A percentile compares a stretch with the other conserved stretches of the same genome.
Conservation (phyloP, 371 early-diverging fungal genomes). For the Rhizopus arrhizus region DNA sequence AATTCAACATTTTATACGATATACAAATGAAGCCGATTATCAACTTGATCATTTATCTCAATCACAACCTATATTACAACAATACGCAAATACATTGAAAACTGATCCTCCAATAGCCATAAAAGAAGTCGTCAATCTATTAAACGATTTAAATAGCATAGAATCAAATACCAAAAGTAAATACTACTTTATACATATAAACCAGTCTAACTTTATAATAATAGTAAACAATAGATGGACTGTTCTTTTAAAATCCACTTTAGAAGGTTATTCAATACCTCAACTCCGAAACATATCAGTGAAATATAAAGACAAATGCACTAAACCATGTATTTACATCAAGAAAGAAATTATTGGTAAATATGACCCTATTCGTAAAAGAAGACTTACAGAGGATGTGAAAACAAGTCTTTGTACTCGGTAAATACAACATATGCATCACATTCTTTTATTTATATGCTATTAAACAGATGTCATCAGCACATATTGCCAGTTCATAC, state of each 20-base stretch:
- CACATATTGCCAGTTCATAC: conserved; percentile 18
- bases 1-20: conserved; percentile 41
- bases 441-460: neutral
- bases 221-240: conserved; percentile 23
- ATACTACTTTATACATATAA: conserved; percentile 4
- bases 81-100: conserved; percentile 27
- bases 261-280: conserved; percentile 8
- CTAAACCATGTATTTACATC: conserved; percentile 42
- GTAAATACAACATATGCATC: conserved; percentile 12
- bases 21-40: conserved; percentile 22
- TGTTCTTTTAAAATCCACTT: conserved; percentile 19
- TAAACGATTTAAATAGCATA: conserved; percentile 28
- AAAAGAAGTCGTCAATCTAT: conserved; percentile 31
- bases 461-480: conserved; percentile 36
- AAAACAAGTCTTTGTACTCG: conserved; percentile 24
- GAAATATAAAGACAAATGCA: conserved; percentile 36
- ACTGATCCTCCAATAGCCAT: conserved; percentile 32
- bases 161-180: conserved; percentile 19
- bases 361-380: conserved; percentile 43
- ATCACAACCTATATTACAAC: conserved; percentile 30
- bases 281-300: conserved; percentile 27
- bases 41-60: conserved; percentile 35
- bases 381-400: conserved; percentile 11
- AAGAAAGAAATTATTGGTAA: conserved; percentile 24
- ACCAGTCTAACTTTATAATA: neutral